These are phyloP conservation scores for Psidium friedrichsthalianum DNA, from an alignment of 345 rosid species.

Conservation along the genomic window DNA sequence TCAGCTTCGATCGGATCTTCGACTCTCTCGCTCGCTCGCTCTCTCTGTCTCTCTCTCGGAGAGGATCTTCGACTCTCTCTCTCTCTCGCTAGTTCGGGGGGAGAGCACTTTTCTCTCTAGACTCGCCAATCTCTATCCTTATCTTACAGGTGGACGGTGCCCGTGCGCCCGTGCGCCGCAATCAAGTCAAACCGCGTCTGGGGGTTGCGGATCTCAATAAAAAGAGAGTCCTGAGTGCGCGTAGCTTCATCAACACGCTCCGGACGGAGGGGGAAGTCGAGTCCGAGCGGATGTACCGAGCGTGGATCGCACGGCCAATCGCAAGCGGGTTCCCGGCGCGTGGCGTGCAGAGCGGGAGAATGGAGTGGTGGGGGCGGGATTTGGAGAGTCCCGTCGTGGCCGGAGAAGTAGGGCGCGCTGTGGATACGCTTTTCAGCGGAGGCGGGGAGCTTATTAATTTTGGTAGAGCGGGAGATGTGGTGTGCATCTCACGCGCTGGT, in stretches of 20 bases:
- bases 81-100: constrained; percentile 14
- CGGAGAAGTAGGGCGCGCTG: not conserved
- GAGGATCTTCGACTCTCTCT: not conserved
- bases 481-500: not conserved
- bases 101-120: constrained; percentile 12
- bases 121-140: constrained; percentile 7
- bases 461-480: not conserved
- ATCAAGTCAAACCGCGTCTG: constrained; percentile 11
- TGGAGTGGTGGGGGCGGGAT: not conserved
- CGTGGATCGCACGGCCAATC: not conserved
- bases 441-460: not conserved
- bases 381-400: not conserved
- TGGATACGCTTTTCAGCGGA: not conserved
- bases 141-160: constrained; percentile 36
- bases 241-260: not conserved
- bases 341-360: not conserved
- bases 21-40: not conserved
- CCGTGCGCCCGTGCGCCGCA: constrained; percentile 9
- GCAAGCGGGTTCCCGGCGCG: not conserved
- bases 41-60: not conserved
- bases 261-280: not conserved
- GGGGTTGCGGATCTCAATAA: not conserved
- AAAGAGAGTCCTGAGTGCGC: not conserved
- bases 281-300: not conserved
- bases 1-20: constrained; percentile 14